A percentile compares a stretch with the other conserved stretches of the same genome.
These are phyloP conservation scores for Podila clonocystis DNA, from an alignment of 192 early-diverging fungal genomes.

Conservation along the genomic window DNA sequence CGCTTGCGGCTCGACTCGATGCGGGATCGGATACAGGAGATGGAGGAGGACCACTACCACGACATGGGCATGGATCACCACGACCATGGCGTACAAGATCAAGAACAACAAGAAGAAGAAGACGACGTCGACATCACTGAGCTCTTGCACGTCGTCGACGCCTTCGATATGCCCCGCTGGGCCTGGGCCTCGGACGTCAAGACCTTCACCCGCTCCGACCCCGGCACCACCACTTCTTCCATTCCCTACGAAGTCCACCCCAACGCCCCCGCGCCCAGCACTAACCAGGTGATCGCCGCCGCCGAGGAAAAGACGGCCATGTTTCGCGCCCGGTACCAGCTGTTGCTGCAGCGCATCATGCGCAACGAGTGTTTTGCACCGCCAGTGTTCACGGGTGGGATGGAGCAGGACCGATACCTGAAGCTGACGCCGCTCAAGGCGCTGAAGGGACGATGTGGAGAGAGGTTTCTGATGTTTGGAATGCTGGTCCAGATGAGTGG, in stretches of 20 bases:
- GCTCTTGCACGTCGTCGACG: slow-evolving; percentile 75
- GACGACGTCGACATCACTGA: slow-evolving; percentile 62
- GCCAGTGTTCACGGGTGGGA: slow-evolving; percentile 63
- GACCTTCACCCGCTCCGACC: slow-evolving; percentile 63
- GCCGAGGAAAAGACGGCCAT: slow-evolving; percentile 72
- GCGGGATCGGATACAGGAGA: slow-evolving; percentile 59
- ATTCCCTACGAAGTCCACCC: background rate
- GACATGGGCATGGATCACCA: slow-evolving; percentile 4
- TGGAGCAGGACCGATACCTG: slow-evolving; percentile 34
- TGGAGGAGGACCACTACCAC: slow-evolving; percentile 51
- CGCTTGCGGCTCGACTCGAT: slow-evolving; percentile 57
- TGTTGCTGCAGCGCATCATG: slow-evolving; percentile 82
- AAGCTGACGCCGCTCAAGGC: slow-evolving; percentile 85
- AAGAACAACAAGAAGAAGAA: slow-evolving; percentile 38
- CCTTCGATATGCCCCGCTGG: slow-evolving; percentile 79
- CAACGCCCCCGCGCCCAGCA: slow-evolving; percentile 15
- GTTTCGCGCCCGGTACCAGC: slow-evolving; percentile 81
- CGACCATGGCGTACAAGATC: slow-evolving; percentile 2
- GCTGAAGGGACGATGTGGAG: slow-evolving; percentile 75
- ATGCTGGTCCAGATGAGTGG: slow-evolving; percentile 88
- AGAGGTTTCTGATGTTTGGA: slow-evolving; percentile 81
- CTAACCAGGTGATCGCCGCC: slow-evolving; percentile 63
- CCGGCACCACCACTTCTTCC: background rate
- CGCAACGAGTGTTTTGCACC: slow-evolving; percentile 83
- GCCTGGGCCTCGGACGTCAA: slow-evolving; percentile 73